phyloP scores from a whole-genome alignment of 176 grass and related monocot genomes.

The Triticum turgidum region DNA sequence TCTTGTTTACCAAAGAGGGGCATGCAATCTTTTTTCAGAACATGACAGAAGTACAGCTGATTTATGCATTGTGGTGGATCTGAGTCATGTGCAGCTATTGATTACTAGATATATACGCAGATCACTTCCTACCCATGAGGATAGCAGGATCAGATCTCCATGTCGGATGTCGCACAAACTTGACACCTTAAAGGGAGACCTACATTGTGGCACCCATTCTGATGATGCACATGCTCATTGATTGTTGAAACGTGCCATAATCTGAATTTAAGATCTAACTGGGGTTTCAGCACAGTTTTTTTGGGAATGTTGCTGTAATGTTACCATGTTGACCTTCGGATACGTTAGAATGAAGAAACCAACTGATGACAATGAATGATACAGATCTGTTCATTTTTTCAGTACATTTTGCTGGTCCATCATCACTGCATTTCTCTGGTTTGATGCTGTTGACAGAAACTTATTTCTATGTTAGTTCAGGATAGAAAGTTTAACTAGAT shows the following conservation, averaged over 20 bases:
- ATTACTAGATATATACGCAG: constrained; percentile 30
- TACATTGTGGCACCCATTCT: constrained; percentile 34
- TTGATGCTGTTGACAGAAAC: background rate
- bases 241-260: constrained; percentile 40
- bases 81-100: constrained; percentile 49
- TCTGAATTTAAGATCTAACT: constrained; percentile 28
- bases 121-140: constrained; percentile 30
- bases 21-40: constrained; percentile 23
- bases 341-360: background rate
- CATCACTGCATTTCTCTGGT: background rate
- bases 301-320: constrained; percentile 17
- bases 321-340: constrained; percentile 35
- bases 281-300: constrained; percentile 1
- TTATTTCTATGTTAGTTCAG: background rate
- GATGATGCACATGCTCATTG: constrained; percentile 33
- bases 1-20: constrained; percentile 42
- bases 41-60: constrained; percentile 44
- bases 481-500: background rate
- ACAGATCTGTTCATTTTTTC: background rate
- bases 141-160: constrained; percentile 45
- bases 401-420: background rate
- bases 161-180: constrained; percentile 36
- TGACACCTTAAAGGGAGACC: constrained; percentile 38
- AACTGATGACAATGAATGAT: background rate
- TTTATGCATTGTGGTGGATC: constrained; percentile 48